Base-by-base conservation (phyloP, 108 stramenopile species). In the Discostella pseudostelligera region DNA sequence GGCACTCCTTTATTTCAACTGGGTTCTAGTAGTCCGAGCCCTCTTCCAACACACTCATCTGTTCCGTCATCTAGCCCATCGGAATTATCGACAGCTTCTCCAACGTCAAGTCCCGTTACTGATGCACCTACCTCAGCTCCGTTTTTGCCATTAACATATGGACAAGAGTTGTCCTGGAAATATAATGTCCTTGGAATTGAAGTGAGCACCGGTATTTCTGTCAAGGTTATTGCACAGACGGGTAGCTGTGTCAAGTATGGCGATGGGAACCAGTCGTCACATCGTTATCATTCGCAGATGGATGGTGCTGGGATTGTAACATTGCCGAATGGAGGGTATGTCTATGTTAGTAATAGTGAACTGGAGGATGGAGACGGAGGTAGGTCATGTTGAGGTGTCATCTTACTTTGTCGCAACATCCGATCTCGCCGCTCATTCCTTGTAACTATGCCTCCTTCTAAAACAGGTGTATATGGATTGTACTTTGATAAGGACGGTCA, bases 401-500 rank as follows among this genome's bases (percentile, higher is more conserved):
- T 26, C 32, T 54, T n/a, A 35, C 16, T 35, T 3, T 32, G 35
- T 11, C 14, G 49, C 53, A 8, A 1, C 9, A 13, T 25, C 32
- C 28, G 22, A n/a, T n/a, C n/a, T n/a, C n/a, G n/a, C n/a, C n/a
- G n/a, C n/a, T n/a, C n/a, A n/a, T n/a, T n/a, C 29, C 16, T 35
- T 3, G 1, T n/a, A 16, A n/a, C 26, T 35, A 22, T 53, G 12
- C 51, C 1, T 53, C 28, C 13, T 54, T 11, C 26, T 54, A 14
- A 14, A 28, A n/a, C 28, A 54, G 62, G 62, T n/a, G 62, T 63
- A 10, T 47, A 29, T 42, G 62, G 48, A n/a, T 28, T 63, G 20
- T 63, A 63, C 32, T 63, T 63, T 29, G 35, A 63, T 48, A 50
- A 63, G n/a, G 47, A 49, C 49, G 62, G 62, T 1, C 8, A n/a